Base-by-base conservation (phyloP, 169 alveolate species). In the Eimeria acervulina region DNA sequence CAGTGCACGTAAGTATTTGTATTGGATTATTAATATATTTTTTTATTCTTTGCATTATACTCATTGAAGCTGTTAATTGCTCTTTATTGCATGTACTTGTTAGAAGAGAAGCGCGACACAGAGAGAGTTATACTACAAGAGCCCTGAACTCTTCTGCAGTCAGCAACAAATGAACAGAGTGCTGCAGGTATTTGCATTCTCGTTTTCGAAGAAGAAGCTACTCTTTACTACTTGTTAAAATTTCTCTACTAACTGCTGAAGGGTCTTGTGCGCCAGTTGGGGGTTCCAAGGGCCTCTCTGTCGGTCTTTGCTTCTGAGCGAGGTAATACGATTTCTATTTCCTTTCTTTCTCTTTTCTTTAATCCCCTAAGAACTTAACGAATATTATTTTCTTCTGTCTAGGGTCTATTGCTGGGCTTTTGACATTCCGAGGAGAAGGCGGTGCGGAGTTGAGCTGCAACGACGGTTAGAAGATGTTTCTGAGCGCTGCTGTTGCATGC, bases 351-450 rank as follows among this genome's bases (percentile, higher is more conserved):
- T 28, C 19, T 66, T 8, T 66, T 28, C 15, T 5, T 66, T 33
- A 4, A 33, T 33, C 28, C 28, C 5, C 28, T 31, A 1, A 52
- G 33, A 59, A 52, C 51, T 84, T 59, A 12, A 23, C 36, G 2
- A 68, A 26, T 21, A 7, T 38, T 3, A 42, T 17, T 78, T 7
- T 36, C 4, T 78, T 55, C 7, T 21, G 4, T 38, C 28, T 72
- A 95, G 95, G 96, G 1, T 76, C 59, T 31, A 85, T 95, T 36
- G 96, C 96, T 42, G 96, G 96, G 31, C 80, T 87, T 44, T 0
- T 95, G 36, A 88, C 70, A 19, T 88, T 95, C 28, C 0, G 28
- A 26, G 59, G 84, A 17, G 28, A 66, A 12, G 89, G 55, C 28
- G 26, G 23, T 31, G 40, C 47, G 26, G 40, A 23, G 26, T 10